phyloP scores from a whole-genome alignment of 441 rosid genomes.

The Eruca vesicaria region DNA sequence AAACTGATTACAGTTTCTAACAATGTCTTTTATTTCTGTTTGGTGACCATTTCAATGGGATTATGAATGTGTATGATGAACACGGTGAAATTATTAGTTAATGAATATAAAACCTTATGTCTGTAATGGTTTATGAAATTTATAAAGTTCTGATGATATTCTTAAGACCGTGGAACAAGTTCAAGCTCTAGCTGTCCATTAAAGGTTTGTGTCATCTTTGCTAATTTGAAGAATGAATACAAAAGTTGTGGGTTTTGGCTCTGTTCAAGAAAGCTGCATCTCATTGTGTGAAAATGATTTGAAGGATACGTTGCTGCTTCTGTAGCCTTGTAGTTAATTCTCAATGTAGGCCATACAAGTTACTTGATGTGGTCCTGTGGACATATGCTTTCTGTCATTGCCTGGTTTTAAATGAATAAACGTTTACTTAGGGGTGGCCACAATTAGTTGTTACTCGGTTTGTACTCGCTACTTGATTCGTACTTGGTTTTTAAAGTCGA shows the following conservation, averaged over 20 bases:
- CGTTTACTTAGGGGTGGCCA: too few species aligned
- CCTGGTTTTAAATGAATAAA: conserved; percentile 8
- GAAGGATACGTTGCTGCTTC: conserved; percentile 29
- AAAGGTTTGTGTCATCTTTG: neutral
- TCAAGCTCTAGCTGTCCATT: neutral
- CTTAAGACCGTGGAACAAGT: too few species aligned
- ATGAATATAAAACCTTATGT: neutral
- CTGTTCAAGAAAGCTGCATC: conserved; percentile 21
- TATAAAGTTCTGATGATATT: neutral
- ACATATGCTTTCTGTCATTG: neutral
- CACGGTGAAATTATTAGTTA: neutral
- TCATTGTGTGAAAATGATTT: conserved; percentile 26
- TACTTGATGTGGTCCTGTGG: conserved; percentile 12
- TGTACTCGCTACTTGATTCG: too few species aligned
- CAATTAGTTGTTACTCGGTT: too few species aligned
- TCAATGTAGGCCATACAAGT: conserved; percentile 27
- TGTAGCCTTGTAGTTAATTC: conserved; percentile 25
- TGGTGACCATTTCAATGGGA: neutral
- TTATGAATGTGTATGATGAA: conserved; percentile 15
- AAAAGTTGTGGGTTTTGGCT: conserved; percentile 25
- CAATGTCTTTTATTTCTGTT: conserved; percentile 17
- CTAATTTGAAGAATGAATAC: conserved; percentile 14
- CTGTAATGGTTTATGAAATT: neutral
- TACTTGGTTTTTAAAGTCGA: too few species aligned
- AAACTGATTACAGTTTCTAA: conserved; percentile 71